Base-by-base conservation (phyloP, 768 basidiomycete species). In the Rhodotorula taiwanensis region DNA sequence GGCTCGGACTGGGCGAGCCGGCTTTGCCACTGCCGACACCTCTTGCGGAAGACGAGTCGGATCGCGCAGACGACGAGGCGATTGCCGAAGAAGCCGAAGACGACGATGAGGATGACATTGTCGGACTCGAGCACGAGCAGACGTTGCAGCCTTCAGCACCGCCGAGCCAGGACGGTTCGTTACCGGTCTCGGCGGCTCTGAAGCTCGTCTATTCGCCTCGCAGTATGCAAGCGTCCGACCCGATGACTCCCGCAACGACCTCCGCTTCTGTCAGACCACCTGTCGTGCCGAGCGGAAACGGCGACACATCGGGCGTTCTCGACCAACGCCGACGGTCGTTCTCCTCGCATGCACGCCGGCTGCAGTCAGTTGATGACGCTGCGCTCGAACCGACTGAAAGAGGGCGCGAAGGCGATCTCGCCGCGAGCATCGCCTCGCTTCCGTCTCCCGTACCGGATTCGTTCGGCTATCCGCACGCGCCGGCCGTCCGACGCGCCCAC, bases 151-250 rank as follows among this genome's bases (percentile, higher is more conserved):
- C 34, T 9, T 21, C 60, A 30, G 47, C 55, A 16, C 51, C 49
- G 18, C 20, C 33, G 39, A 23, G 25, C 31, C 23, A 23, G 21
- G 33, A 25, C n/a, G n/a, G 21, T 25, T 41, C 59, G 27, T 16
- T 48, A 15, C 30, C 54, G 7, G 30, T 41, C 5, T 28, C 43
- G 14, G 31, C 27, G 20, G 57, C 41, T 20, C 52, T 69, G 41
- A 70, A 65, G 48, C 60, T 67, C 21, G 34, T 70, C 2, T 66
- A 60, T 44, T 66, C 64, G 33, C 58, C 61, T 8, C 51, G 61
- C 8, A 3, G 52, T 9, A 39, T 16, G 36, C 36, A 39, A 16
- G 36, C 36, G 43, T 7, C 16, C 43, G 8, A 10, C 13, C 8
- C 43, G 15, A 13, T 21, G 43, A 21, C 11, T 13, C 10, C 36